Percentiles rank a stretch among this genome's conserved stretches.
phyloP scores from a whole-genome alignment of 495 filamentous ascomycete genomes.

The Stereocaulon alpinum region DNA sequence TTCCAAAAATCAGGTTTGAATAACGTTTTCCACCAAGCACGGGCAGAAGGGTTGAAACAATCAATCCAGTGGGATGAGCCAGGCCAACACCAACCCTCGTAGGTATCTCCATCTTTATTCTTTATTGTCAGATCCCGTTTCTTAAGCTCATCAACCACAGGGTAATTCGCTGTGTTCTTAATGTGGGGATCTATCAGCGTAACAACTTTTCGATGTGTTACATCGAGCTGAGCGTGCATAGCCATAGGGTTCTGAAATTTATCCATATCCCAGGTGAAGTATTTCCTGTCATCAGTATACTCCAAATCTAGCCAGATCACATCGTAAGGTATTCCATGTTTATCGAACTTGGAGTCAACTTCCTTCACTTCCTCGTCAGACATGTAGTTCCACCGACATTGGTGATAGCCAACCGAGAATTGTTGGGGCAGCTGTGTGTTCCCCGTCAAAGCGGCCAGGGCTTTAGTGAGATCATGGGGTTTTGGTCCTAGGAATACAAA shows the following conservation, averaged over 20 bases:
- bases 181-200: slow-evolving; percentile 94
- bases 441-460: slow-evolving; percentile 79
- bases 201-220: slow-evolving; percentile 77
- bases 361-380: slow-evolving; percentile 93
- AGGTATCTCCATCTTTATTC: slow-evolving; percentile 79
- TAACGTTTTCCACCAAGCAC: slow-evolving; percentile 76
- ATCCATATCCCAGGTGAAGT: slow-evolving; percentile 88
- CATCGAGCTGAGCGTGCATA: slow-evolving; percentile 78
- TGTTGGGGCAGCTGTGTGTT: slow-evolving; percentile 79
- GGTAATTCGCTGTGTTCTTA: slow-evolving; percentile 74
- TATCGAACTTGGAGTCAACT: slow-evolving; percentile 92
- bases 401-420: slow-evolving; percentile 87
- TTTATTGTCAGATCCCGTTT: slow-evolving; percentile 68
- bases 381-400: slow-evolving; percentile 97
- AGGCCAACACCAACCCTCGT: slow-evolving; percentile 97
- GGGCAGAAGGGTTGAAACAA: slow-evolving; percentile 76
- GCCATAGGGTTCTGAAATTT: slow-evolving; percentile 73
- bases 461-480: slow-evolving; percentile 64
- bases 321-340: slow-evolving; percentile 87
- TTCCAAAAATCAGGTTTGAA: slow-evolving; percentile 33
- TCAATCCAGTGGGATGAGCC: slow-evolving; percentile 94
- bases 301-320: slow-evolving; percentile 98
- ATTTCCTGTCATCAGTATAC: slow-evolving; percentile 89
- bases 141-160: slow-evolving; percentile 66
- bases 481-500: slow-evolving; percentile 89